Evolutionary conservation across 2,329 filamentous ascomycete species (phyloP), one percentile per base, ranked within the genome.

Genomic region (Fusarium nanum): DNA sequence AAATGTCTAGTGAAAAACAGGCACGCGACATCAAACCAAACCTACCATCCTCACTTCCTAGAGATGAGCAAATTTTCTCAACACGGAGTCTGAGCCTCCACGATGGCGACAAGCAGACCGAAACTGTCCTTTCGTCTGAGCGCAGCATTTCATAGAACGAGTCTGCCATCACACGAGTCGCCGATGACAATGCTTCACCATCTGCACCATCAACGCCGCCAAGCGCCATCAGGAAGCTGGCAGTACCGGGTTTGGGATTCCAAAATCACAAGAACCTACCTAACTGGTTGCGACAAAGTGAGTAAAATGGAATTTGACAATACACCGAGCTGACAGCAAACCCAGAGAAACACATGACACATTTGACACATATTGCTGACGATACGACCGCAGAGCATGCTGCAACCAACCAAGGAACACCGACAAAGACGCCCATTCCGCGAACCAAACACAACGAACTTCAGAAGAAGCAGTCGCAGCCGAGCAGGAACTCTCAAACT

Each of bases 201-300:
- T 23, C 41, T 7, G 30, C 41, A 16, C 20, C 37, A 16, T 25
- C 52, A 22, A 41, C 30, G 5, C 27, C 14, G 12, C 28, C 11
- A 7, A 27, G 37, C 11, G 14, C 41, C 20, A 12, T 23, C 32
- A 53, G 61, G 20, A 68, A 61, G 40, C 30, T 55, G 40, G 41
- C 60, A 16, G 46, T 55, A 16, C 41, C 59, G 3, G 20, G 34
- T 14, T 25, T 68, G 10, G 44, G 60, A 18, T 40, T 56, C 16
- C 66, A 56, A 13, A 56, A 45, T 14, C 62, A 13, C 20, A 25
- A 9, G 32, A 50, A 34, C 14, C 42, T 30, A 44, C 20, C 27
- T 23, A 6, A 68, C 52, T 72, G 71, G 68, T 56, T 66, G 25
- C 41, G 67, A 30, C 65, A 66, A 34, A 74, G 73, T 73, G 52